phyloP scores from a whole-genome alignment of 1,284 basidiomycete genomes.

The Sporisorium scitamineum region DNA sequence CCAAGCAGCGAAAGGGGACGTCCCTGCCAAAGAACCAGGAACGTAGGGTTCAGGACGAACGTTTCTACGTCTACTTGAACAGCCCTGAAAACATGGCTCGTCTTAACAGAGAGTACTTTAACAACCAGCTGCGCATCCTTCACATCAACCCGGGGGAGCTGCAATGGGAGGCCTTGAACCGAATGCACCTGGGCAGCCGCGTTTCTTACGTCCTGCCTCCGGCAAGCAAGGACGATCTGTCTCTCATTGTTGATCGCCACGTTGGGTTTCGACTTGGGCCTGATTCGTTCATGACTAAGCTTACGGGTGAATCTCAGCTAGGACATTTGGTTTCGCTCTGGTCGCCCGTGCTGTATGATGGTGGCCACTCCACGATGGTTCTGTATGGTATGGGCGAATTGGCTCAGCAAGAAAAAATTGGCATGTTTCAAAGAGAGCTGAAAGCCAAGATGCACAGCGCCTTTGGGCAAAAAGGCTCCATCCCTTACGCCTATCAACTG shows the following conservation, averaged over 20 bases:
- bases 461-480: background rate
- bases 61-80: slow-evolving; percentile 20
- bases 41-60: rapidly evolving
- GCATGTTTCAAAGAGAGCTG: too few species aligned
- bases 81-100: slow-evolving; percentile 4
- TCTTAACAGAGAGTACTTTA: slow-evolving; percentile 13
- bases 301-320: background rate
- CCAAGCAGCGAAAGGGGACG: background rate
- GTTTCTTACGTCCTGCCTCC: background rate
- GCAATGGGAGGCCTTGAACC: background rate
- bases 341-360: slow-evolving; percentile 7
- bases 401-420: too few species aligned
- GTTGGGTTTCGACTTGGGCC: background rate
- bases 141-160: slow-evolving; percentile 4
- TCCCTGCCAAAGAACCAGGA: too few species aligned
- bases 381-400: background rate
- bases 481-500: background rate
- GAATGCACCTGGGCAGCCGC: background rate
- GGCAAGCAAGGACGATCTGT: background rate
- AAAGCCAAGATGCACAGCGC: background rate
- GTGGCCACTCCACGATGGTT: background rate
- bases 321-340: slow-evolving; percentile 2
- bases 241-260: slow-evolving; percentile 4
- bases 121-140: background rate
- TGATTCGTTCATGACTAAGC: background rate